phyloP scores from a whole-genome alignment of 768 basidiomycete genomes.

The Lactarius hatsudake region DNA sequence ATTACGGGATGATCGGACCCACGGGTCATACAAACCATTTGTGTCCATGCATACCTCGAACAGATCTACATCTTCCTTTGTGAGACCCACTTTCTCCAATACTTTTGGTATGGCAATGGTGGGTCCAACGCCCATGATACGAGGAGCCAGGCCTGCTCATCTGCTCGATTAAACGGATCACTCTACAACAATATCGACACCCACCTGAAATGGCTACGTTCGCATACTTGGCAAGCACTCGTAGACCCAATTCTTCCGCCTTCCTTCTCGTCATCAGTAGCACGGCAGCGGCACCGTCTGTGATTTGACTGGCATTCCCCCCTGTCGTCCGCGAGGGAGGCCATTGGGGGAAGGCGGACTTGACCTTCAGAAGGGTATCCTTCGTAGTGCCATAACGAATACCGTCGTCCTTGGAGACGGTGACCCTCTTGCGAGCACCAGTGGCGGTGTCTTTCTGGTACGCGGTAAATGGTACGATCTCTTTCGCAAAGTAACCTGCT shows the following conservation, averaged over 20 bases:
- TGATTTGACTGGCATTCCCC: slow-evolving; percentile 83
- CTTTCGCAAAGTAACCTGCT: slow-evolving; percentile 57
- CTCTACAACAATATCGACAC: slow-evolving; percentile 21
- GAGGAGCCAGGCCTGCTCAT: slow-evolving; percentile 60
- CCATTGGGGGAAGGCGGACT: slow-evolving; percentile 82
- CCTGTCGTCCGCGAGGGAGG: slow-evolving; percentile 70
- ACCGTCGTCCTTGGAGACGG: slow-evolving; percentile 70
- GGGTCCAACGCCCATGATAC: slow-evolving; percentile 89
- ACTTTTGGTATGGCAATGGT: slow-evolving; percentile 78
- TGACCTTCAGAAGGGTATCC: slow-evolving; percentile 59
- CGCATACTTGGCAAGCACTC: slow-evolving; percentile 74
- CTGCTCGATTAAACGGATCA: neutral
- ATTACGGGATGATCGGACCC: neutral
- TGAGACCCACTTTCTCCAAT: slow-evolving; percentile 64
- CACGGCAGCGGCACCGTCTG: slow-evolving; percentile 80
- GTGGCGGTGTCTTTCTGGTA: slow-evolving; percentile 56
- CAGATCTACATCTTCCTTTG: slow-evolving; percentile 67
- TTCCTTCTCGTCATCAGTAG: slow-evolving; percentile 77
- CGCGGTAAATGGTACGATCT: slow-evolving; percentile 77
- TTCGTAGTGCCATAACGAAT: slow-evolving; percentile 73
- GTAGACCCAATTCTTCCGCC: slow-evolving; percentile 71
- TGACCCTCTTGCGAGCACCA: slow-evolving; percentile 50
- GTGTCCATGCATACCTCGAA: slow-evolving; percentile 54
- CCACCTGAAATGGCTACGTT: slow-evolving; percentile 67
- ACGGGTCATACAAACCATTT: neutral